Conservation (phyloP, 2,329 filamentous ascomycete species). For the Xylariaceae sp. region DNA sequence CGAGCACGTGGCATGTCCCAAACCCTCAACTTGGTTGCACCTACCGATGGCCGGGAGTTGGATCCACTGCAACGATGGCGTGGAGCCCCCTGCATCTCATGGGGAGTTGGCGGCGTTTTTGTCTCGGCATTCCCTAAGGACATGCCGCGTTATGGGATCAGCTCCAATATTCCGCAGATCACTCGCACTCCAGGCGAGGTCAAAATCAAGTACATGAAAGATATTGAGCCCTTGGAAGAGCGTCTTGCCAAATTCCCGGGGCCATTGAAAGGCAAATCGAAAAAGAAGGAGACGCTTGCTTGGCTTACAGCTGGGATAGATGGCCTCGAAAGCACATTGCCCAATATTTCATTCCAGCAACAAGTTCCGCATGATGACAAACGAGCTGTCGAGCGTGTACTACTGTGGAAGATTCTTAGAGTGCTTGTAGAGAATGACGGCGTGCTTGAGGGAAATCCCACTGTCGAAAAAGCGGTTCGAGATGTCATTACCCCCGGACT, state of each 20-base stretch:
- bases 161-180: conserved; percentile 69
- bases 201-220: conserved; percentile 70
- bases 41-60: conserved; percentile 61
- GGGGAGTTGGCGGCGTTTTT: conserved; percentile 80
- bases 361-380: conserved; percentile 60
- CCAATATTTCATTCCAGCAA: conserved; percentile 45
- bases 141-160: conserved; percentile 78
- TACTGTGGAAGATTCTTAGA: conserved; percentile 84
- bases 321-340: conserved; percentile 59
- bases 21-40: conserved; percentile 54
- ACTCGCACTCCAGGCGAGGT: conserved; percentile 80
- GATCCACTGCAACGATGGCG: conserved; percentile 89
- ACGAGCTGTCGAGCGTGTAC: conserved; percentile 70
- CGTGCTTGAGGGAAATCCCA: conserved; percentile 65
- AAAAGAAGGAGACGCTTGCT: conserved; percentile 85
- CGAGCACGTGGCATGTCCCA: conserved; percentile 52
- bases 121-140: conserved; percentile 86
- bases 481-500: conserved; percentile 64
- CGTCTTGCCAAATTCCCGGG: conserved; percentile 80
- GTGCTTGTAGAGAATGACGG: conserved; percentile 86
- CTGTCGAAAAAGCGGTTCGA: conserved; percentile 71
- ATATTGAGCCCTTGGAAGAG: conserved; percentile 67
- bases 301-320: conserved; percentile 81
- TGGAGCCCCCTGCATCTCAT: conserved; percentile 79
- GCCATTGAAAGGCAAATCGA: conserved; percentile 80